These are phyloP conservation scores for Colletotrichum godetiae DNA, from an alignment of 2,329 filamentous ascomycete species.

Conservation along the genomic window DNA sequence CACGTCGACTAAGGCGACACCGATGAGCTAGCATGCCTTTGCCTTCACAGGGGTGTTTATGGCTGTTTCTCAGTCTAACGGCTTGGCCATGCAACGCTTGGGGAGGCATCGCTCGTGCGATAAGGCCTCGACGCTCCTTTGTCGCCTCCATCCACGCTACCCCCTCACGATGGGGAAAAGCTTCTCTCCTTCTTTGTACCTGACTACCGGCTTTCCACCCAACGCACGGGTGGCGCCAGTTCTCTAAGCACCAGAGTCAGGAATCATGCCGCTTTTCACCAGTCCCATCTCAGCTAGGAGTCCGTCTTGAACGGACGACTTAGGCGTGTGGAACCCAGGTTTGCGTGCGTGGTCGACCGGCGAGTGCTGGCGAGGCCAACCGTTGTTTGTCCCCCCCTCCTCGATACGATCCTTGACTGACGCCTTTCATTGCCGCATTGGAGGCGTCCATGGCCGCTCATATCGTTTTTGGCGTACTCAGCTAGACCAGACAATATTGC, in stretches of 20 bases:
- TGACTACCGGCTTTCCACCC: slow-evolving; percentile 15
- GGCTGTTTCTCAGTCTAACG: slow-evolving; percentile 26
- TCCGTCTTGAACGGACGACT: slow-evolving; percentile 25
- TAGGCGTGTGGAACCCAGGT: slow-evolving; percentile 13
- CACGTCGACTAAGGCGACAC: slow-evolving; percentile 7
- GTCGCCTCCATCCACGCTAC: slow-evolving; percentile 20
- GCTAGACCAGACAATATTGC: slow-evolving; percentile 21
- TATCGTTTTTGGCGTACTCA: slow-evolving; percentile 14
- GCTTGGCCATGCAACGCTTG: slow-evolving; percentile 33
- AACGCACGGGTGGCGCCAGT: slow-evolving; percentile 32
- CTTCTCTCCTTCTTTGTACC: slow-evolving; percentile 22
- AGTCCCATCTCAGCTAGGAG: slow-evolving; percentile 20
- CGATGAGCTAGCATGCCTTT: neutral
- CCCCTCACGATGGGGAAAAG: slow-evolving; percentile 22
- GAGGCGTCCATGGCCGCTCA: slow-evolving; percentile 13
- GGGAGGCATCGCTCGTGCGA: slow-evolving; percentile 18
- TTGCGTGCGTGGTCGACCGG: slow-evolving; percentile 11
- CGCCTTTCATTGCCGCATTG: slow-evolving; percentile 15
- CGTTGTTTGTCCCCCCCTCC: slow-evolving; percentile 15
- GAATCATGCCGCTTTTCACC: slow-evolving; percentile 32
- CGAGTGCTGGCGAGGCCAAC: slow-evolving; percentile 6
- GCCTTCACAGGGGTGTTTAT: slow-evolving; percentile 17
- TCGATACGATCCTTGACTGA: neutral
- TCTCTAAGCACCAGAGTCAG: slow-evolving; percentile 7
- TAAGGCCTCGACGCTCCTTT: slow-evolving; percentile 25